Base-by-base conservation (phyloP, 345 rosid genomes). In the Rhodamnia argentea region DNA sequence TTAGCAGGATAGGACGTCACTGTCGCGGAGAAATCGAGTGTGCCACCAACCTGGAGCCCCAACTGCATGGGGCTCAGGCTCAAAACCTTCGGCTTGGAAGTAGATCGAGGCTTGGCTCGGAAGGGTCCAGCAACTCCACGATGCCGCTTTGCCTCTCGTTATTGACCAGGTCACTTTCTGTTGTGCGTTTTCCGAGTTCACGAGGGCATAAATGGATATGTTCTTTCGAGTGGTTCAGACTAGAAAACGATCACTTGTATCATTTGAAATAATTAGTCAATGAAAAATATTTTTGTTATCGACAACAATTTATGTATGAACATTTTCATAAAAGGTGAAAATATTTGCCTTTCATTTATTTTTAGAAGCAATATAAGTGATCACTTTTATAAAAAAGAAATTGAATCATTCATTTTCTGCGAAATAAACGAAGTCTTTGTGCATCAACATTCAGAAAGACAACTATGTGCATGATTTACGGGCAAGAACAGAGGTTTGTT, bases 1-100 rank as follows among this genome's bases (percentile, higher is more conserved):
- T 52, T 12, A 47, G 86, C 85, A 40, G 88, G 85, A 81, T 88
- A 83, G 85, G 84, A 88, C 7, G 70, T 64, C 15, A 85, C 84
- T 13, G 83, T 88, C 37, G 51, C 83, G 3, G 62, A 88, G 82
- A 88, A 84, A 62, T 88, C 86, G 13, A 24, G 50, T 15, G 54
- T 70, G 24, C 54, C 83, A n/a, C 86, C 90, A 3, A 76, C 70
- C 47, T 12, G 82, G 42, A 88, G 84, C 86, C 86, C 88, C 32
- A 86, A 86, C 51, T 55, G 90, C 6, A 76, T 76, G 22, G 90
- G 88, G 0, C 70, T 86, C 0, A 83, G 88, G 18, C 88, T 88
- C 40, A 85, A 88, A 78, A 83, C 84, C 24, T 20, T 6, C 22
- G 22, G 42, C 89, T 70, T 78, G 26, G 18, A 37, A 50, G 55